Base-by-base conservation (phyloP, 2,329 filamentous ascomycete species). In the Acarospora socialis region DNA sequence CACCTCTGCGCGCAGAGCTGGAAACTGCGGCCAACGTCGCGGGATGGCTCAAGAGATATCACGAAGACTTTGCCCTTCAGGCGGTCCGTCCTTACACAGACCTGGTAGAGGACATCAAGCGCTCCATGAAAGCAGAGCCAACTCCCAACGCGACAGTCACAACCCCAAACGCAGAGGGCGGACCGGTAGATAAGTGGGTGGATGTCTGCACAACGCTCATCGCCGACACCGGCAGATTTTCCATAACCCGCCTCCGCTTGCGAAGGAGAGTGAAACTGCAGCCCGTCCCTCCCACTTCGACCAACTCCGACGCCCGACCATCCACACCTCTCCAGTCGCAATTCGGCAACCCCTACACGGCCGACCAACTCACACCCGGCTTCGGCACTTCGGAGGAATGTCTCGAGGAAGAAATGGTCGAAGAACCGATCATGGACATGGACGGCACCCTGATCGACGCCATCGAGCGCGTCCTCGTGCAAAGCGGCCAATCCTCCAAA, bases 61-160 rank as follows among this genome's bases (percentile, higher is more conserved):
- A 73, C 44, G 62, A 69, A 35, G 69, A 74, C 45, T 73, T 73
- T 41, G 55, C 63, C 7, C 57, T 74, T 2, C 69, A 74, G 48
- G 69, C 65, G 9, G 66, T 71, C 21, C 60, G 61, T 21, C 67
- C 67, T 3, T 72, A 73, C 36, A 42, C 50, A 3, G 53, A 58
- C 12, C 46, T 73, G 4, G 61, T 67, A 43, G 56, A 60, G 10
- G 68, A 73, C 28, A 63, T 73, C 39, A 67, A 61, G 43, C 56
- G 57, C 25, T 63, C 67, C 5, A 73, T 73, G 69, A 58, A 57
- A 26, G 58, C 64, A 7, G 68, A 73, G 40, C 61, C 64, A 2
- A 65, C 61, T 7, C 54, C 56, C 5, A 45, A 42, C 22, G 39
- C 44, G 17, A 56, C 59, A 5, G 46, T 56, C 23, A 47, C 41